Base-by-base conservation (phyloP, 805 yeast species). In the Pachysolen tannophilus region DNA sequence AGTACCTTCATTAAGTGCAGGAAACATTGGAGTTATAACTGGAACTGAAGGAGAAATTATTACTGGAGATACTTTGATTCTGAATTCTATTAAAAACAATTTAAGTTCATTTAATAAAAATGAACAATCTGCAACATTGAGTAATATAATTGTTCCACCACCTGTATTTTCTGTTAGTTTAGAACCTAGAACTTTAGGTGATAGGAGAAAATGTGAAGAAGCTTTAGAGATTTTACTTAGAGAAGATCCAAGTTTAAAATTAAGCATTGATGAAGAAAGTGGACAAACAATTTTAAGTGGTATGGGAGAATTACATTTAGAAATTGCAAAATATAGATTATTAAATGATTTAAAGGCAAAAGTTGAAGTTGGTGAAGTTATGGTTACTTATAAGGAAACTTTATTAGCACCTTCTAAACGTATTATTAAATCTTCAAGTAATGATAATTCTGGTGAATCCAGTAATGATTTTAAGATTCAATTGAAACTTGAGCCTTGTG, bases 241-340 rank as follows among this genome's bases (percentile, higher is more conserved):
- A 35, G 97, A 92, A 50, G 98, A 92, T 49, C 98, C 98, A 3
- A 83, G 95, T 33, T 64, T 92, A 41, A 72, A 75, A 20, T 69
- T 85, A 6, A 58, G 73, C 3, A 69, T 66, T 33, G 84, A 92
- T 53, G 88, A 85, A 40, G 97, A 90, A 46, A 66, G 85, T 37
- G 95, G 92, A 6, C 97, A 92, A 59, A 78, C 88, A 2, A 71
- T 88, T 19, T 58, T 92, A 20, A 78, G 95, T 14, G 98, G 98
- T 21, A 90, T 90, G 97, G 98, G 98, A 27, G 97, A 92, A 51
- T 65, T 92, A 32, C 98, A 92, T 59, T 65, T 92, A 33, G 97
- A 92, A 46, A 87, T 92, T 44, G 82, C 92, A 2, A 69, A 67
- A 32, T 92, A 85, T 47, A 66, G 97, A 37, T 66, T 87, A 28